Evolutionary conservation across 306 rosid species (phyloP), one percentile per base, ranked within the genome.

Genomic region (Mucuna pruriens): DNA sequence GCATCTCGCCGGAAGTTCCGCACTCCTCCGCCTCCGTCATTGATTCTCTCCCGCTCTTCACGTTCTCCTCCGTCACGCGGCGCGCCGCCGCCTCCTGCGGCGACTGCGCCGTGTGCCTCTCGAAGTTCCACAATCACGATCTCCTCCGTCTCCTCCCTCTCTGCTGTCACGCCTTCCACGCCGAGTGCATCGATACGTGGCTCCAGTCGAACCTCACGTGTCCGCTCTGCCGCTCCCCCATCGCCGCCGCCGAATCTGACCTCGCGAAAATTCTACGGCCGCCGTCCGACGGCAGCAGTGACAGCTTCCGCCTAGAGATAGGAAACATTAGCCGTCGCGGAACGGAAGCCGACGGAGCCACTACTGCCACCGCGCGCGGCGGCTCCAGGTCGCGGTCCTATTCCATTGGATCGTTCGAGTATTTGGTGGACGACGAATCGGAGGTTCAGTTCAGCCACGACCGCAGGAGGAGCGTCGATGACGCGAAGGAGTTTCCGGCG

Each of bases 331-430:
- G 97, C 74, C 88, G 85, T 15, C 84, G 91, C 3, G 86, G 77
- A 39, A 57, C 84, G 0, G 71, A 78, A 7, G 39, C 55, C 2
- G 80, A 45, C 3, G 25, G 40, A 4, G 12, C 52, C 64, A 4
- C 40, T 46, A 9, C 20, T n/a, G 38, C 19, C 2, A 81, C 25
- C 4, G 63, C 42, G 17, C 84, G 83, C 33, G 39, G 58, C 4
- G 63, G 81, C 5, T 46, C 66, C 15, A 5, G 80, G 71, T 76
- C 88, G 29, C 84, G 95, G 64, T 95, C 99, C 7, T 93, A 88
- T 66, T 95, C 99, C 2, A 87, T 93, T 4, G 98, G 98, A 51
- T 95, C 98, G 9, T 95, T 91, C 74, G 97, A 95, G 7, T 93
- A 95, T 61, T 65, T 87, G 0, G 89, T 90, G 0, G 97, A 88